A percentile compares a stretch with the other conserved stretches of the same genome.
Conservation (phyloP, 108 stramenopile species). For the Skeletonema marinoi region DNA sequence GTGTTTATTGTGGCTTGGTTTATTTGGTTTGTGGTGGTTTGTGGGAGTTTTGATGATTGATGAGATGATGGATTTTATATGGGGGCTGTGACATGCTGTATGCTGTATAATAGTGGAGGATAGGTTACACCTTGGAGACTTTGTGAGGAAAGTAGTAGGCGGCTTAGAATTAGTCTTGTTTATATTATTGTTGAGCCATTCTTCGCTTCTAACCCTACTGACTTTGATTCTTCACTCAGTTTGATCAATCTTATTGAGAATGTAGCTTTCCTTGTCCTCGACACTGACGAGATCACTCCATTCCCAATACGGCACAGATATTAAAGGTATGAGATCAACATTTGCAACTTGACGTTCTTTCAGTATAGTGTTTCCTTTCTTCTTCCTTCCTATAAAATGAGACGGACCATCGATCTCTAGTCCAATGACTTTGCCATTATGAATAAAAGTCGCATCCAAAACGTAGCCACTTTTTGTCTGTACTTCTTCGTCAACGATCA, state of each 20-base stretch:
- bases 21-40: too few species aligned
- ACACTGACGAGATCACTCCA: constrained; percentile 15
- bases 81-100: too few species aligned
- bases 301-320: constrained; percentile 46
- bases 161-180: too few species aligned
- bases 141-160: too few species aligned
- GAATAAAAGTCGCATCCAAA: constrained; percentile 31
- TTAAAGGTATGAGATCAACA: constrained; percentile 26
- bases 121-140: too few species aligned
- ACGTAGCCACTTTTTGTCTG: constrained; percentile 15
- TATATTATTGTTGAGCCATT: too few species aligned
- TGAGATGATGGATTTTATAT: too few species aligned
- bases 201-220: too few species aligned
- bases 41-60: too few species aligned
- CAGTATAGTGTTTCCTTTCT: constrained; percentile 28
- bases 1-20: too few species aligned
- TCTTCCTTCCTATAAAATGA: constrained; percentile 35
- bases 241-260: constrained; percentile 8
- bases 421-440: constrained; percentile 32
- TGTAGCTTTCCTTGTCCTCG: constrained; percentile 32
- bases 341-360: constrained; percentile 36
- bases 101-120: too few species aligned
- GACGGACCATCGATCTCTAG: constrained; percentile 54
- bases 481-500: constrained; percentile 26
- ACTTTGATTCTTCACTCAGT: background rate